These are phyloP conservation scores for Neonothopanus nambi DNA, from an alignment of 1,284 basidiomycete genomes.

Conservation along the genomic window DNA sequence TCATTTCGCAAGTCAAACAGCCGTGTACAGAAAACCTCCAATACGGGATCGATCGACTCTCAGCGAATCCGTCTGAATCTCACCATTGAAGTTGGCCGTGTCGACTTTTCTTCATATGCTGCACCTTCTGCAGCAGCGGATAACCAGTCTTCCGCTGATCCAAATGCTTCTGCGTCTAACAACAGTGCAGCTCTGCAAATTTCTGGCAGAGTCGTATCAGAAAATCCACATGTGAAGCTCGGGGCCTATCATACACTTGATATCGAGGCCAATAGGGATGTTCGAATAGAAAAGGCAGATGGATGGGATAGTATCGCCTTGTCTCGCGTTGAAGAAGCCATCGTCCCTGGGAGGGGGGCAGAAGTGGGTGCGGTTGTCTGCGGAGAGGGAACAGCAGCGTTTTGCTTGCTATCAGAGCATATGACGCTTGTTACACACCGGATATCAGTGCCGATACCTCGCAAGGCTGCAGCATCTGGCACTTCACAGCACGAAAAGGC, in stretches of 20 bases:
- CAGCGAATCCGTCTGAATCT: conserved; percentile 85
- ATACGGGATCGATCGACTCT: conserved; percentile 93
- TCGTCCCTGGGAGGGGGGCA: conserved; percentile 89
- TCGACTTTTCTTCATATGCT: conserved; percentile 72
- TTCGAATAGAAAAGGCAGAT: conserved; percentile 86
- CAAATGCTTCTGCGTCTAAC: conserved; percentile 42
- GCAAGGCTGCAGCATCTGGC: conserved; percentile 84
- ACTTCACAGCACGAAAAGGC: conserved; percentile 88
- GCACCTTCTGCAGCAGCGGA: conserved; percentile 46
- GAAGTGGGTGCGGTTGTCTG: conserved; percentile 97
- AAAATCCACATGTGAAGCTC: conserved; percentile 91
- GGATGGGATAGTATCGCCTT: conserved; percentile 92
- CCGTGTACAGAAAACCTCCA: conserved; percentile 78
- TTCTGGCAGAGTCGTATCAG: conserved; percentile 84
- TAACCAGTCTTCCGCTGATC: conserved; percentile 43
- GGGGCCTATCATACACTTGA: conserved; percentile 97
- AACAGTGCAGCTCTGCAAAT: conserved; percentile 78
- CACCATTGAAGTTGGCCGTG: conserved; percentile 74
- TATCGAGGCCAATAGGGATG: conserved; percentile 88
- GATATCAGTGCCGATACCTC: conserved; percentile 87
- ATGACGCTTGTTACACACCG: conserved; percentile 95
- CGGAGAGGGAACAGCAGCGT: conserved; percentile 92
- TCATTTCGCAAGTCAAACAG: conserved; percentile 30
- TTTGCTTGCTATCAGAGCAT: conserved; percentile 94
- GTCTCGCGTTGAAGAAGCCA: conserved; percentile 83